Evolutionary conservation across 2,329 filamentous ascomycete genomes (phyloP).

Genomic region (Fusarium sp.): DNA sequence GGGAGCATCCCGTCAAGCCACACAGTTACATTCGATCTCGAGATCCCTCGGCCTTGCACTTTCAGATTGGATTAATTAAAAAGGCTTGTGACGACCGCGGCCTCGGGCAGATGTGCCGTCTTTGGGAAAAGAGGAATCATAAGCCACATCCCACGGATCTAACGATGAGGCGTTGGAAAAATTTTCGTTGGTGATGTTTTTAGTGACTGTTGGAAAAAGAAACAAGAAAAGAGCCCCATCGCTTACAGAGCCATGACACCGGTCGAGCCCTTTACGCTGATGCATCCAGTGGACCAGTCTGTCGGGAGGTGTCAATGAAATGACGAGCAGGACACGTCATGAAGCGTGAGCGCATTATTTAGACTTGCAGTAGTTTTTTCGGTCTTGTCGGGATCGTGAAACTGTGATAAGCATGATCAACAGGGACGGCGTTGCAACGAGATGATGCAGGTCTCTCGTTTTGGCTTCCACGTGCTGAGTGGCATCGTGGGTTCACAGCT

Average conservation of each 20-base stretch:
- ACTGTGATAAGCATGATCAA: neutral
- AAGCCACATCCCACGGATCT: neutral
- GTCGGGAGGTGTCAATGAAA: neutral
- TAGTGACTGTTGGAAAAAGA: neutral
- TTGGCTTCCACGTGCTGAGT: neutral
- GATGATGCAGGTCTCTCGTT: neutral
- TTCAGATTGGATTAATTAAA: neutral
- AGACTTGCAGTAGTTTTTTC: neutral
- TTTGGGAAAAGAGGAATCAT: neutral
- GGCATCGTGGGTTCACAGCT: neutral
- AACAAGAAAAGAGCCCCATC: neutral
- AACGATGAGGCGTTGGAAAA: neutral
- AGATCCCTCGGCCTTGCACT: neutral
- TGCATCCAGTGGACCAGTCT: neutral
- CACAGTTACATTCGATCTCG: neutral
- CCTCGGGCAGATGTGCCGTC: neutral
- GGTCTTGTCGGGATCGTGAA: neutral
- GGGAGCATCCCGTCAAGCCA: neutral
- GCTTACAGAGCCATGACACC: neutral
- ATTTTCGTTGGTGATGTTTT: neutral
- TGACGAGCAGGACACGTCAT: slow-evolving; percentile 1
- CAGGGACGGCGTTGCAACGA: neutral
- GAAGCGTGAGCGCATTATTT: neutral
- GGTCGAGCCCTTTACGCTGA: neutral
- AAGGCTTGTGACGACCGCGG: neutral